These are phyloP conservation scores for Populus nigra DNA, from an alignment of 345 rosid species.

Conservation along the genomic window DNA sequence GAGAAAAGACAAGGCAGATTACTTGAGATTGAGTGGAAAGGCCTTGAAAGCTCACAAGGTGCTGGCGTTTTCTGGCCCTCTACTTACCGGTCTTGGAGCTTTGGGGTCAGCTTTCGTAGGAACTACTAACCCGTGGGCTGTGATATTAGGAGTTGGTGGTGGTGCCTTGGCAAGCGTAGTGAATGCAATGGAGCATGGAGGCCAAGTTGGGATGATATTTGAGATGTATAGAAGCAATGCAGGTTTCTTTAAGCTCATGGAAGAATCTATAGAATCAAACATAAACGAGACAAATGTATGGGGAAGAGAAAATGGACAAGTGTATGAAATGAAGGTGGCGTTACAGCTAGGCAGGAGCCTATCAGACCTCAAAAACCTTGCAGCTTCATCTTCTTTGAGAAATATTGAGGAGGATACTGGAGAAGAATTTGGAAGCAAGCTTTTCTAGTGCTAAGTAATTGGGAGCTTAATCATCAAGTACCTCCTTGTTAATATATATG, in stretches of 20 bases:
- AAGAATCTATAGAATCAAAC: constrained; percentile 43
- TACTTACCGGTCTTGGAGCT: constrained; percentile 42
- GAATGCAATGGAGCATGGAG: constrained; percentile 46
- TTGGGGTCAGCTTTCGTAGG: constrained; percentile 39
- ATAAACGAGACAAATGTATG: constrained; percentile 27
- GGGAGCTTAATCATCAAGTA: not conserved
- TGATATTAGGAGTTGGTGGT: constrained; percentile 30
- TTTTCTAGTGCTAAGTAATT: constrained; percentile 18
- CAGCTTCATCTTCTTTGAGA: constrained; percentile 17
- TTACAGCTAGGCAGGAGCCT: constrained; percentile 47
- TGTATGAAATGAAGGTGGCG: constrained; percentile 39
- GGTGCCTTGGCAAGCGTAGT: constrained; percentile 44
- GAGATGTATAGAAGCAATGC: constrained; percentile 54
- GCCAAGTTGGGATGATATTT: constrained; percentile 54
- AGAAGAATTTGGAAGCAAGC: constrained; percentile 53
- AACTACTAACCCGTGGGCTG: constrained; percentile 19
- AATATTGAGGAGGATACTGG: not conserved
- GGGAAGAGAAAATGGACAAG: constrained; percentile 44
- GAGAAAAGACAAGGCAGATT: constrained; percentile 46
- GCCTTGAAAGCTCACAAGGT: constrained; percentile 40
- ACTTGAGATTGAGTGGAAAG: constrained; percentile 34
- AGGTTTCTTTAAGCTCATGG: constrained; percentile 43
- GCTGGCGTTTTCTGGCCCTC: constrained; percentile 47
- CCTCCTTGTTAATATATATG: not conserved
- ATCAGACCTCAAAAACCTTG: constrained; percentile 41